Conservation (phyloP, 768 basidiomycete species). For the Russula foetens region DNA sequence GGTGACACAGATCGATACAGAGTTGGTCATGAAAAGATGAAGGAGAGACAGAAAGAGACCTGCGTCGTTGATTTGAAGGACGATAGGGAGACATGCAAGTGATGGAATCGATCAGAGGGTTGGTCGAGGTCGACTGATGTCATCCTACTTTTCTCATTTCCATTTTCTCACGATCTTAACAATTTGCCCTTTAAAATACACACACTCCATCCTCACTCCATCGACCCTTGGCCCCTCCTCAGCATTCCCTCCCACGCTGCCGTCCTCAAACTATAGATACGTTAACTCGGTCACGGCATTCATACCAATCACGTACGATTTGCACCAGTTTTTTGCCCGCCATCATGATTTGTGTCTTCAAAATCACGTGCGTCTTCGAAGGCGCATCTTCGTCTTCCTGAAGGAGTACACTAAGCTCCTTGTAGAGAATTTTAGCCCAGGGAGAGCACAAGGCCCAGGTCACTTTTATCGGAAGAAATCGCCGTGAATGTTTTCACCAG, state of each 20-base stretch:
- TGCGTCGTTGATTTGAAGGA: slow-evolving; percentile 32
- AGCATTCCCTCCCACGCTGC: neutral
- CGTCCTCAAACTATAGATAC: neutral
- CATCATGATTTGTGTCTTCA: slow-evolving; percentile 2
- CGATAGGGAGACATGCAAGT: slow-evolving; percentile 17
- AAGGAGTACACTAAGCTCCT: slow-evolving; percentile 31
- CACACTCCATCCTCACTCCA: neutral
- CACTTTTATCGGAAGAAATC: slow-evolving; percentile 8
- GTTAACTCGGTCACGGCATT: neutral
- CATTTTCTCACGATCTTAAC: slow-evolving; percentile 11
- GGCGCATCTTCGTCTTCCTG: neutral
- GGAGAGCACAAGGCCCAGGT: slow-evolving; percentile 31
- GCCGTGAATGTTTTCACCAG: neutral
- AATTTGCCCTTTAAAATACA: slow-evolving; percentile 9
- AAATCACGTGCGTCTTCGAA: neutral
- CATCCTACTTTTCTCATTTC: neutral
- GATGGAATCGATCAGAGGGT: neutral
- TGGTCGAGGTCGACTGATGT: neutral
- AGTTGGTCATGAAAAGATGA: slow-evolving; percentile 28
- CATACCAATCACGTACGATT: neutral
- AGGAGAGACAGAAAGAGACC: slow-evolving; percentile 46
- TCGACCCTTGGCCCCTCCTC: neutral
- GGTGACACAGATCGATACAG: slow-evolving; percentile 35
- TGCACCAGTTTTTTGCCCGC: neutral
- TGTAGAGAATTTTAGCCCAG: slow-evolving; percentile 42